Evolutionary conservation across 2,329 filamentous ascomycete species (phyloP).

Genomic region (Aspergillus bombycis): DNA sequence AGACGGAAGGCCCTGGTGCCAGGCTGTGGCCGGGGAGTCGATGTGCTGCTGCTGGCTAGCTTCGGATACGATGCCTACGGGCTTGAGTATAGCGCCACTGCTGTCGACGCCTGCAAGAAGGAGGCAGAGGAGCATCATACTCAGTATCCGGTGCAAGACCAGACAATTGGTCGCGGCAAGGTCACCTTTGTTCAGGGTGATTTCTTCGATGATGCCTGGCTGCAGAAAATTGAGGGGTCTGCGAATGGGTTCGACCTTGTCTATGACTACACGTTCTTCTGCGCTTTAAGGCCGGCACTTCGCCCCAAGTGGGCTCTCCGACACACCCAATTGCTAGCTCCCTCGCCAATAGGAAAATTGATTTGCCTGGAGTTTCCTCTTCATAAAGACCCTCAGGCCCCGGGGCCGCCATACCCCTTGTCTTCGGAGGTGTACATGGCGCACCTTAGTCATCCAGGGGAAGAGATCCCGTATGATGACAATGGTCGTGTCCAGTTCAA

Average conservation of each 20-base stretch:
- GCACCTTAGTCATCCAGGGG: slow-evolving; percentile 71
- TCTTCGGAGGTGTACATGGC: slow-evolving; percentile 70
- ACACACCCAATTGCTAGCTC: slow-evolving; percentile 57
- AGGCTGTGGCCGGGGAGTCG: slow-evolving; percentile 80
- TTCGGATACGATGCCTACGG: slow-evolving; percentile 79
- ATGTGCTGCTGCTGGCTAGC: slow-evolving; percentile 73
- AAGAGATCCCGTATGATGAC: slow-evolving; percentile 64
- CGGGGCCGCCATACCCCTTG: slow-evolving; percentile 71
- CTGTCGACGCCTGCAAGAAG: slow-evolving; percentile 43
- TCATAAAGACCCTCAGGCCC: slow-evolving; percentile 65
- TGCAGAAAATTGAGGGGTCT: slow-evolving; percentile 35
- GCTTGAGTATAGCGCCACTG: slow-evolving; percentile 66
- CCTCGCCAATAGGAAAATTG: slow-evolving; percentile 51
- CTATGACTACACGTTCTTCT: slow-evolving; percentile 54
- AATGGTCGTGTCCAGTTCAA: slow-evolving; percentile 54
- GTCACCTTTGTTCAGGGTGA: slow-evolving; percentile 49
- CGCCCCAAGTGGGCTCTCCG: slow-evolving; percentile 62
- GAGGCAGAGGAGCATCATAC: slow-evolving; percentile 37
- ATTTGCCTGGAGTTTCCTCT: slow-evolving; percentile 78
- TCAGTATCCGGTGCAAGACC: slow-evolving; percentile 41
- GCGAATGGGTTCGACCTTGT: slow-evolving; percentile 20
- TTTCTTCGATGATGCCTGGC: slow-evolving; percentile 50
- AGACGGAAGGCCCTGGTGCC: slow-evolving; percentile 70
- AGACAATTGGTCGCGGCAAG: slow-evolving; percentile 39
- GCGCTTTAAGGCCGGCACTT: slow-evolving; percentile 58